phyloP scores from a whole-genome alignment of 2,329 filamentous ascomycete genomes.

The Monosporascus sp. region DNA sequence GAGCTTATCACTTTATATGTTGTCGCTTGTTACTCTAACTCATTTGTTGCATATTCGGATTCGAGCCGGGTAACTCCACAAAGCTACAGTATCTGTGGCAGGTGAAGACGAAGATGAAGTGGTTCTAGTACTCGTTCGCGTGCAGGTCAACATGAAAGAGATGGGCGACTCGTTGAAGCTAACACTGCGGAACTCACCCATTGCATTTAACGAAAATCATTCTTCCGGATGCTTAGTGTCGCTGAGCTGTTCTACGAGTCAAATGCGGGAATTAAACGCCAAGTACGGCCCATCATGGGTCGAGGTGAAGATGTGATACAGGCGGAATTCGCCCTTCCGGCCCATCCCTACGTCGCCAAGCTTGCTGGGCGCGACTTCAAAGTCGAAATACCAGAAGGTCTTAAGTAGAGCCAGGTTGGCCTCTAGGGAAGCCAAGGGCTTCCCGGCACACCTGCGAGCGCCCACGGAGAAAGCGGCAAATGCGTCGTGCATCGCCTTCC shows the following conservation, averaged over 20 bases:
- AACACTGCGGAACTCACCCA: too few species aligned
- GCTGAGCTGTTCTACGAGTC: not conserved
- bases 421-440: conserved; percentile 38
- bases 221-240: too few species aligned
- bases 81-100: too few species aligned
- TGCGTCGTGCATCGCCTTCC: conserved; percentile 15
- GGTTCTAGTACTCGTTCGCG: too few species aligned
- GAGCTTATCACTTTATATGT: too few species aligned
- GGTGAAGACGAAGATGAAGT: too few species aligned
- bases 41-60: too few species aligned
- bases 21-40: too few species aligned
- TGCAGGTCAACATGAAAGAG: too few species aligned
- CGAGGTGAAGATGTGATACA: conserved; percentile 11
- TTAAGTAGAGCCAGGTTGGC: conserved; percentile 34
- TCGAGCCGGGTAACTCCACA: too few species aligned
- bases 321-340: conserved; percentile 7
- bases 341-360: conserved; percentile 6
- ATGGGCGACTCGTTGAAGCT: too few species aligned
- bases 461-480: conserved; percentile 26
- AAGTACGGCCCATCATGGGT: conserved; percentile 11
- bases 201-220: too few species aligned
- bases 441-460: conserved; percentile 42
- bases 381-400: conserved; percentile 33
- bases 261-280: conserved; percentile 6
- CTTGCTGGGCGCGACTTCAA: conserved; percentile 7